These are phyloP conservation scores for Blepharisma undulans DNA, from an alignment of 169 alveolate species.

Conservation along the genomic window DNA sequence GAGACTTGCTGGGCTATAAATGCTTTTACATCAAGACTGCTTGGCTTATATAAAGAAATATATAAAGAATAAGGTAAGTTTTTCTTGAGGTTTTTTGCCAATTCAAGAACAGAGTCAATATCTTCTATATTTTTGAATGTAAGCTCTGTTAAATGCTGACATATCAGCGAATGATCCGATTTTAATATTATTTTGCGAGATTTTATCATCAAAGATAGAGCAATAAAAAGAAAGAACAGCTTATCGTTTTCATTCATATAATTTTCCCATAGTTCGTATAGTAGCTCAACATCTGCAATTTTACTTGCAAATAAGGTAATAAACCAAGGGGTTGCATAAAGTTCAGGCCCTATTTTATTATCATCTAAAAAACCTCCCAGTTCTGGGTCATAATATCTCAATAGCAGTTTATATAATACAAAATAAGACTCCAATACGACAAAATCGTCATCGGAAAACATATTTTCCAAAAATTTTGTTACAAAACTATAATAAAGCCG, in stretches of 20 bases:
- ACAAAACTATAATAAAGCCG: slow-evolving; percentile 51
- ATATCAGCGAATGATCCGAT: not conserved
- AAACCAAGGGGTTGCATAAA: slow-evolving; percentile 72
- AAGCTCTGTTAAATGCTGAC: not conserved
- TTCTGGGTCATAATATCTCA: slow-evolving; percentile 64
- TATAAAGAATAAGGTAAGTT: not conserved
- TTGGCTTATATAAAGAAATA: not conserved
- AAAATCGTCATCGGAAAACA: slow-evolving; percentile 48
- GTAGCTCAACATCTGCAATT: slow-evolving; percentile 46
- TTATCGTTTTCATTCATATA: slow-evolving; percentile 61
- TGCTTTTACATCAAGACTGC: not conserved
- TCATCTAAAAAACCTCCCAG: slow-evolving; percentile 42
- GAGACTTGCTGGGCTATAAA: not conserved
- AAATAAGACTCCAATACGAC: slow-evolving; percentile 50
- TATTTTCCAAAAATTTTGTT: slow-evolving; percentile 57
- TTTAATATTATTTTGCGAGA: not conserved
- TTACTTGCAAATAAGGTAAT: slow-evolving; percentile 67
- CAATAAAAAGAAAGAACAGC: slow-evolving; percentile 51
- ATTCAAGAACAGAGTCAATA: not conserved
- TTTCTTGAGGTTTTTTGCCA: not conserved
- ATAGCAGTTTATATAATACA: slow-evolving; percentile 46
- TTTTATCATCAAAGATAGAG: slow-evolving; percentile 39
- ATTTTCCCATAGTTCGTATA: slow-evolving; percentile 66
- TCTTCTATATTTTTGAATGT: slow-evolving; percentile 31
- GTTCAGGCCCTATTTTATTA: slow-evolving; percentile 48